Percentiles rank a stretch among this genome's conserved stretches.
Conservation (phyloP, 305 asterid species). For the Euphrasia arctica region DNA sequence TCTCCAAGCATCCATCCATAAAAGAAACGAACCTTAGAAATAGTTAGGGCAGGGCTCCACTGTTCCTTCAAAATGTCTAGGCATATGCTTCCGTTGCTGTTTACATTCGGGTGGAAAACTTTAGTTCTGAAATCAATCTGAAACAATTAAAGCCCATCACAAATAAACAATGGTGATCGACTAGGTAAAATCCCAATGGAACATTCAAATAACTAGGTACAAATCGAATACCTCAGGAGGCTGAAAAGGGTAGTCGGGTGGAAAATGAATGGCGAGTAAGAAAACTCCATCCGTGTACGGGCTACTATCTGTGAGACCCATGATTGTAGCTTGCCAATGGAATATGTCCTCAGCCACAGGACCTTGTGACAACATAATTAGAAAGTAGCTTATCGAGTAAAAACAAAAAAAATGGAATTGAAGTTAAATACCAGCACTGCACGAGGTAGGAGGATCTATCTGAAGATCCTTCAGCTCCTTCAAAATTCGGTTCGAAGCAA, state of each 20-base stretch:
- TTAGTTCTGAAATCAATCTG: slow-evolving; percentile 92
- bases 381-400: neutral
- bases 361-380: slow-evolving; percentile 35
- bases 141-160: slow-evolving; percentile 25
- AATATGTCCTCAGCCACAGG: slow-evolving; percentile 95
- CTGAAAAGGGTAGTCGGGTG: slow-evolving; percentile 90
- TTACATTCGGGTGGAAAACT: slow-evolving; percentile 86
- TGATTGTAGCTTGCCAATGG: slow-evolving; percentile 93
- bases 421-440: slow-evolving; percentile 34
- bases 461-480: too few relatives aligned
- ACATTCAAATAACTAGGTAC: too few relatives aligned
- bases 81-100: slow-evolving; percentile 94
- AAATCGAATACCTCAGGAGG: slow-evolving; percentile 68
- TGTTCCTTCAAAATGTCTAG: slow-evolving; percentile 96
- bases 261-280: slow-evolving; percentile 75
- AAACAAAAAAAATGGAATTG: slow-evolving; percentile 17
- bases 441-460: slow-evolving; percentile 49
- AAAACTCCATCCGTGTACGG: slow-evolving; percentile 85
- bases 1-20: neutral
- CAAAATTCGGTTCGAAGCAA: slow-evolving; percentile 39
- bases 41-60: slow-evolving; percentile 64
- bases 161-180: slow-evolving; percentile 3
- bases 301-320: slow-evolving; percentile 79
- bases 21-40: slow-evolving; percentile 61
- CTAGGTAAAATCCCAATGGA: slow-evolving; percentile 2